Evolutionary conservation across 73 alveolate species (phyloP).

Genomic region (Blepharisma japonicum): DNA sequence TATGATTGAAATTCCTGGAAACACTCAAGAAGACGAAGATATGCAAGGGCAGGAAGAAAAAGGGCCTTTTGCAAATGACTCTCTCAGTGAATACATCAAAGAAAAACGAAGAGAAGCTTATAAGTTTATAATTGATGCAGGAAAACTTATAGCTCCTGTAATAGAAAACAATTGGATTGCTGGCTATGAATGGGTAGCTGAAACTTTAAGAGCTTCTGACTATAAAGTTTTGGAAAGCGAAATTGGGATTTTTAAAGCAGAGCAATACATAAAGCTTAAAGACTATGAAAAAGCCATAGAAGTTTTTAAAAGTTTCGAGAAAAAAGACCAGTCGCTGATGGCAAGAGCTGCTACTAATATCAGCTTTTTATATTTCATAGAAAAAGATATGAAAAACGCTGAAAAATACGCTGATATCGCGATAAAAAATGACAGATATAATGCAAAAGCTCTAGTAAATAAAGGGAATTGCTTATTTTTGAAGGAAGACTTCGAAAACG

Average conservation of each 20-base stretch:
- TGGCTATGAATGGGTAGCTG: constrained; percentile 93
- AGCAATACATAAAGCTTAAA: constrained; percentile 89
- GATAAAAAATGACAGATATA: constrained; percentile 93
- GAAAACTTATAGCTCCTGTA: constrained; percentile 92
- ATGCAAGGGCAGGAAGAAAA: constrained; percentile 55
- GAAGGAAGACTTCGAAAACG: constrained; percentile 95
- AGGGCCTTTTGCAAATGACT: constrained; percentile 67
- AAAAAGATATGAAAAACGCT: constrained; percentile 95
- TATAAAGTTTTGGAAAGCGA: constrained; percentile 93
- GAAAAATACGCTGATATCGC: constrained; percentile 99
- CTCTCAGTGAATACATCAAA: constrained; percentile 89
- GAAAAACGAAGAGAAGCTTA: constrained; percentile 87
- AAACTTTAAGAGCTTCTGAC: constrained; percentile 83
- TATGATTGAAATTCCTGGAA: constrained; percentile 87
- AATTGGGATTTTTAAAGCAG: constrained; percentile 94
- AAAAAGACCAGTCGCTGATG: constrained; percentile 95
- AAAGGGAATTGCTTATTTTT: constrained; percentile 98
- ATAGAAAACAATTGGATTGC: constrained; percentile 85
- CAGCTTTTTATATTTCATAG: constrained; percentile 94
- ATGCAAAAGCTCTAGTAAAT: constrained; percentile 99
- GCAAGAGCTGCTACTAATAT: constrained; percentile 98
- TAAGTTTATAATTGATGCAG: constrained; percentile 70
- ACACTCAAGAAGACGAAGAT: constrained; percentile 84
- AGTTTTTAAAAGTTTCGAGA: constrained; percentile 94
- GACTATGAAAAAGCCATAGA: constrained; percentile 93